Percentiles rank a stretch among this genome's conserved stretches.
Conservation (phyloP, 2,329 filamentous ascomycete genomes). For the Botrytis hyacinthi region DNA sequence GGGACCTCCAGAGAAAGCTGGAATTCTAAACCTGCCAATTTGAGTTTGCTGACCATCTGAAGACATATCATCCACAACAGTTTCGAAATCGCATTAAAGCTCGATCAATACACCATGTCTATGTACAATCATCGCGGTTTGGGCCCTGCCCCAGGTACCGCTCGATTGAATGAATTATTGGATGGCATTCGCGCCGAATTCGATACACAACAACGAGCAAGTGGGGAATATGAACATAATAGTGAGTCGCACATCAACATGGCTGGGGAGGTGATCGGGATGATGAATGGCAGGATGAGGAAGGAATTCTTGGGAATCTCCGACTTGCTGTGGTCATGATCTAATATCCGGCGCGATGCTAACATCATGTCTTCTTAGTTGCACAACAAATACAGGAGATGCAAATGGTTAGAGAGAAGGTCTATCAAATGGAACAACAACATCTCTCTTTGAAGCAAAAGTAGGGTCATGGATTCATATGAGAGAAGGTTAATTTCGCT, state of each 20-base stretch:
- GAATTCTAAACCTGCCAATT: background rate
- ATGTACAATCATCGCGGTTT: slow-evolving; percentile 94
- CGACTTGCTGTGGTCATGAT: background rate
- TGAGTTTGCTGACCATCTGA: background rate
- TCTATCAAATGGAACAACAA: slow-evolving; percentile 87
- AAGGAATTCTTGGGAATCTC: background rate
- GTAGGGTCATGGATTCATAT: slow-evolving; percentile 52
- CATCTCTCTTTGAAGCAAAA: slow-evolving; percentile 88
- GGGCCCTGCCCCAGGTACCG: slow-evolving; percentile 62
- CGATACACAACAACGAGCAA: slow-evolving; percentile 76
- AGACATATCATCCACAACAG: background rate
- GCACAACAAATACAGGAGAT: slow-evolving; percentile 90
- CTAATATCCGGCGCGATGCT: slow-evolving; percentile 9
- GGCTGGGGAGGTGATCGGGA: background rate
- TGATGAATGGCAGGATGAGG: background rate
- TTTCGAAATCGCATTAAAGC: background rate
- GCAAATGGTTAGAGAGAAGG: slow-evolving; percentile 88
- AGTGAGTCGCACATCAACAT: slow-evolving; percentile 59
- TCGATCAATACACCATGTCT: slow-evolving; percentile 47
- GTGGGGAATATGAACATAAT: slow-evolving; percentile 87
- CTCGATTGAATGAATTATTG: slow-evolving; percentile 83
- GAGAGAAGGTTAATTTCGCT: slow-evolving; percentile 15
- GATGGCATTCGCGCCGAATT: slow-evolving; percentile 91
- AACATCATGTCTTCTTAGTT: slow-evolving; percentile 53
- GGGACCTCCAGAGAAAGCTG: background rate